Evolutionary conservation across 305 asterid species (phyloP).

Genomic region (Fraxinus greggii): DNA sequence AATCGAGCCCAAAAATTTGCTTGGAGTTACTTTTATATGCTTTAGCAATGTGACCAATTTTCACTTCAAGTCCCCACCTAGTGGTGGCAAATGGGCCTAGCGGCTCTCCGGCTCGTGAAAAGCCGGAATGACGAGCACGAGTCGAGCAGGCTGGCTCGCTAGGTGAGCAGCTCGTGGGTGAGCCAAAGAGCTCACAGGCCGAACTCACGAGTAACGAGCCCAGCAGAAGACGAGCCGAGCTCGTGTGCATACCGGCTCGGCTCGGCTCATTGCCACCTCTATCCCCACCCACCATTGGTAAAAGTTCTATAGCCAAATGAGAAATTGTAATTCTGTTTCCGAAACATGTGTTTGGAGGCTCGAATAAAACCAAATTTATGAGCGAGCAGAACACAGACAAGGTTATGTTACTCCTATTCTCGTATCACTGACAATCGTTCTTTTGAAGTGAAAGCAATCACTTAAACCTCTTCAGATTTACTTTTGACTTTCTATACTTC

Average conservation of each 20-base stretch:
- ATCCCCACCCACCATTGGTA: not conserved
- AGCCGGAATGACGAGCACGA: too few species aligned
- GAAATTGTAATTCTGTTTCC: slow-evolving; percentile 18
- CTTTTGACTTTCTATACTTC: slow-evolving; percentile 13
- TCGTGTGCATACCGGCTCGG: too few species aligned
- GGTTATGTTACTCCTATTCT: not conserved
- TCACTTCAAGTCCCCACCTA: slow-evolving; percentile 10
- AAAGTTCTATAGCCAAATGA: slow-evolving; percentile 1
- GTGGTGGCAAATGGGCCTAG: too few species aligned
- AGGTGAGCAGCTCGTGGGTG: too few species aligned
- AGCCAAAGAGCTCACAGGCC: too few species aligned
- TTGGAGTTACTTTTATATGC: not conserved
- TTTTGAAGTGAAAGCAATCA: slow-evolving; percentile 15
- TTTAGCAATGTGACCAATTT: not conserved
- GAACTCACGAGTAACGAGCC: too few species aligned
- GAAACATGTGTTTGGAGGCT: not conserved
- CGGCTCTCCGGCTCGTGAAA: too few species aligned
- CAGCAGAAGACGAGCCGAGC: too few species aligned
- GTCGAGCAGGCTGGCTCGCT: too few species aligned
- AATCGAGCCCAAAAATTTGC: slow-evolving; percentile 2
- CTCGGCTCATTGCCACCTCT: too few species aligned
- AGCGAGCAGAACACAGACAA: slow-evolving; percentile 4
- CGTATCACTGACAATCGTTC: not conserved
- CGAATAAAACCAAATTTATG: not conserved
- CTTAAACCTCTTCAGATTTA: slow-evolving; percentile 12